Evolutionary conservation across 2,329 filamentous ascomycete genomes (phyloP).

Genomic region (Arthroderma sp.): DNA sequence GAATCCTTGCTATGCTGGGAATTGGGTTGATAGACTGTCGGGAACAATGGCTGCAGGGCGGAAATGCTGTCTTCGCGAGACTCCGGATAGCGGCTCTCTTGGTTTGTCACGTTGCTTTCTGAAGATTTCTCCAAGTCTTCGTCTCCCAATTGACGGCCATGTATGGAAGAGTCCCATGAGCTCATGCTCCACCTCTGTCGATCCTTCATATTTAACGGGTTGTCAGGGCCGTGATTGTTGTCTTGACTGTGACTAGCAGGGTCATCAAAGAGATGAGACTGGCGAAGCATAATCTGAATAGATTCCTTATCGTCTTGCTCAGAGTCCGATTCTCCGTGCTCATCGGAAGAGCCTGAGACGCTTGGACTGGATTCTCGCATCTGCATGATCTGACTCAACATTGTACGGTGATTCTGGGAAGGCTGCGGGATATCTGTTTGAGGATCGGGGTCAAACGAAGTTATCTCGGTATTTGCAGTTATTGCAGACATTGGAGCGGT

Average conservation of each 20-base stretch:
- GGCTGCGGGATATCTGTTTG: constrained; percentile 43
- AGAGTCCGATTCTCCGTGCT: constrained; percentile 17
- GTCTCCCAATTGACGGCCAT: constrained; percentile 13
- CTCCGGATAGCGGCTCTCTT: constrained; percentile 3
- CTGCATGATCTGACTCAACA: constrained; percentile 36
- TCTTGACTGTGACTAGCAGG: constrained; percentile 22
- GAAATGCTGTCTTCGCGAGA: constrained; percentile 3
- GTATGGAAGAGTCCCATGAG: constrained; percentile 32
- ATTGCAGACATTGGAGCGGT: constrained; percentile 45
- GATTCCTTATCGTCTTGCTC: constrained; percentile 29
- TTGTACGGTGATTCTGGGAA: constrained; percentile 24
- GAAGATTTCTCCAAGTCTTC: too few relatives aligned
- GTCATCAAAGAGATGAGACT: constrained; percentile 30
- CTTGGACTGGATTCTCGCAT: constrained; percentile 35
- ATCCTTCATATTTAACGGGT: constrained; percentile 9
- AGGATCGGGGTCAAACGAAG: constrained; percentile 54
- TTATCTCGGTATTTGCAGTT: constrained; percentile 50
- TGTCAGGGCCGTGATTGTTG: constrained; percentile 13
- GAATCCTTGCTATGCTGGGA: background rate
- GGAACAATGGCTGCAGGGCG: constrained; percentile 3
- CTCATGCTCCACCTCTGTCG: constrained; percentile 30
- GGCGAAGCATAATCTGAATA: constrained; percentile 42
- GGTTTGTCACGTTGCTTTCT: background rate
- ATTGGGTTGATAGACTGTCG: background rate
- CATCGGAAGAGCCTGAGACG: constrained; percentile 26